Conservation (phyloP, 345 rosid genomes). For the Pugionium cornutum region DNA sequence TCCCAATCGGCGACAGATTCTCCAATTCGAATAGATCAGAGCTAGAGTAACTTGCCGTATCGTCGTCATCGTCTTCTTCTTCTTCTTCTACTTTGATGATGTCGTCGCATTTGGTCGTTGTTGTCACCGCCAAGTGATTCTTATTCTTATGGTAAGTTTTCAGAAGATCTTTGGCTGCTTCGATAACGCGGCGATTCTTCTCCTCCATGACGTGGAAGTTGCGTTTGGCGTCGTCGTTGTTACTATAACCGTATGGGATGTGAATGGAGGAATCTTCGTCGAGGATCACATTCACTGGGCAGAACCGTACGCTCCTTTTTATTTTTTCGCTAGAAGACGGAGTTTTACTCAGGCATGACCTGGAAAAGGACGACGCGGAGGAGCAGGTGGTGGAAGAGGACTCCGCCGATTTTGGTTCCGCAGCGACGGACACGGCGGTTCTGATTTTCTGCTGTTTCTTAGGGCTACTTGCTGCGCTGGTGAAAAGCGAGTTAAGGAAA, state of each 20-base stretch:
- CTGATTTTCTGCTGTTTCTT: slow-evolving; percentile 49
- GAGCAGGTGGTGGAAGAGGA: slow-evolving; percentile 51
- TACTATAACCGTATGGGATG: slow-evolving; percentile 49
- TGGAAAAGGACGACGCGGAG: slow-evolving; percentile 81
- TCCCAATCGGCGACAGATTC: slow-evolving; percentile 74
- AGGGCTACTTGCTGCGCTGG: slow-evolving; percentile 41
- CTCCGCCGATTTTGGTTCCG: slow-evolving; percentile 39
- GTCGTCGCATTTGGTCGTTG: slow-evolving; percentile 16
- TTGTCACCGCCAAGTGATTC: slow-evolving; percentile 21
- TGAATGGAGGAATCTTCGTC: slow-evolving; percentile 58
- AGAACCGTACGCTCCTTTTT: slow-evolving; percentile 74
- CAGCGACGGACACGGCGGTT: not conserved
- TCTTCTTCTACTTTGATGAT: slow-evolving; percentile 24
- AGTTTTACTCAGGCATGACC: slow-evolving; percentile 78
- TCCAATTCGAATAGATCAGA: slow-evolving; percentile 94
- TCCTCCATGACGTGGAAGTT: slow-evolving; percentile 44
- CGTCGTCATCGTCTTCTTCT: slow-evolving; percentile 49
- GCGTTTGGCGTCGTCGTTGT: slow-evolving; percentile 18
- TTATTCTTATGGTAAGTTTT: slow-evolving; percentile 62
- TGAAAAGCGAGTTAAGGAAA: slow-evolving; percentile 81
- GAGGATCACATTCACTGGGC: slow-evolving; percentile 70
- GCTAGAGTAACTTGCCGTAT: slow-evolving; percentile 80
- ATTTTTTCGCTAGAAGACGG: slow-evolving; percentile 48
- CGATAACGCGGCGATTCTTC: slow-evolving; percentile 59
- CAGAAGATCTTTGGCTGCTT: slow-evolving; percentile 67